A percentile compares a stretch with the other conserved stretches of the same genome.
phyloP scores from a whole-genome alignment of 257 asterid species.

The Solanum paucissectum region DNA sequence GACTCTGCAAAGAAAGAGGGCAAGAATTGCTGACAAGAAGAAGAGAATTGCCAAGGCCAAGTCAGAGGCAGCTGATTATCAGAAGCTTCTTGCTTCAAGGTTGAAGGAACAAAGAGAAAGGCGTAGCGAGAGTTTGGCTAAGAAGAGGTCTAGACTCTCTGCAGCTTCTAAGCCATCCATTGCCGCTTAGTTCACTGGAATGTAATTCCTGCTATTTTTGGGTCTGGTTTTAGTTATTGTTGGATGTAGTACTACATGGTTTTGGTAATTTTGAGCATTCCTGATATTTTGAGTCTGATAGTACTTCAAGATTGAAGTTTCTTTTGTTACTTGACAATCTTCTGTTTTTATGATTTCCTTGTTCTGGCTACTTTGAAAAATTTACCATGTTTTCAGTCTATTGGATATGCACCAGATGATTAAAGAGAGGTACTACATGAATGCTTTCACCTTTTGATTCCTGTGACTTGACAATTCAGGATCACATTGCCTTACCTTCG shows the following conservation, averaged over 20 bases:
- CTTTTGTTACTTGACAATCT: background rate
- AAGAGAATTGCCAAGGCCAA: constrained; percentile 1
- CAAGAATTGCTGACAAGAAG: constrained; percentile 2
- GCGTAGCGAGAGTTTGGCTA: constrained; percentile 3
- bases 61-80: constrained; percentile 3
- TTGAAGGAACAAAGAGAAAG: constrained; percentile 3
- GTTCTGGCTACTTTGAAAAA: background rate
- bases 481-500: background rate
- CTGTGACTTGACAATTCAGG: background rate
- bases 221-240: background rate
- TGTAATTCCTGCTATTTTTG: background rate
- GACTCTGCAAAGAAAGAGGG: constrained; percentile 3
- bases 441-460: background rate
- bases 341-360: background rate
- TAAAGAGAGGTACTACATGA: background rate
- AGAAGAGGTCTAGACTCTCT: constrained; percentile 3
- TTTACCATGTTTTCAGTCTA: background rate
- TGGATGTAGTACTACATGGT: background rate
- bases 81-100: constrained; percentile 5
- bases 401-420: background rate
- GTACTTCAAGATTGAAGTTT: background rate
- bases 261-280: background rate
- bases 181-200: background rate
- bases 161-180: background rate
- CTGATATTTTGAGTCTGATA: background rate